Evolutionary conservation across 345 rosid genomes (phyloP).

Genomic region (Brassica cretica): DNA sequence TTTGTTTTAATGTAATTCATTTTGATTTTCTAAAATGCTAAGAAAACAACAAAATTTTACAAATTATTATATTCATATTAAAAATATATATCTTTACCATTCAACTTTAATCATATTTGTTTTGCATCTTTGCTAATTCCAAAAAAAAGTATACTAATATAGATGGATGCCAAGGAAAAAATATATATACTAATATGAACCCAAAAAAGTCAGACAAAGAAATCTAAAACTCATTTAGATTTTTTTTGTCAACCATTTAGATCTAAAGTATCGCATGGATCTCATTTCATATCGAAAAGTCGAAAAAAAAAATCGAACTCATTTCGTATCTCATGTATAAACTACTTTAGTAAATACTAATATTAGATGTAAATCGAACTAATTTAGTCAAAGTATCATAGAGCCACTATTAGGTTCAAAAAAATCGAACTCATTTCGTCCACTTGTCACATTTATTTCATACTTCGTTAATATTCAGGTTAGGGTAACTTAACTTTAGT

Average conservation of each 20-base stretch:
- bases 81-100: too few relatives aligned
- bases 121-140: not conserved
- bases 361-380: too few relatives aligned
- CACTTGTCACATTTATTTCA: constrained; percentile 12
- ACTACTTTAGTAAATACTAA: too few relatives aligned
- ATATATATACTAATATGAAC: too few relatives aligned
- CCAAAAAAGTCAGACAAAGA: too few relatives aligned
- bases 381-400: not conserved
- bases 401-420: not conserved
- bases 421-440: not conserved
- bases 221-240: too few relatives aligned
- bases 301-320: not conserved
- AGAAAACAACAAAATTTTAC: not conserved
- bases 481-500: not conserved
- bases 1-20: not conserved
- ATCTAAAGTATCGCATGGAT: too few relatives aligned
- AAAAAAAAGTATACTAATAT: too few relatives aligned
- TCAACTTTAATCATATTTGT: not conserved
- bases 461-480: not conserved
- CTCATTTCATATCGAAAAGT: too few relatives aligned
- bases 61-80: not conserved
- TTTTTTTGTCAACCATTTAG: too few relatives aligned
- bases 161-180: too few relatives aligned
- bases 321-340: not conserved
- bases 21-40: not conserved